phyloP scores from a whole-genome alignment of 2,329 filamentous ascomycete genomes.

The Clarireedia sp. region DNA sequence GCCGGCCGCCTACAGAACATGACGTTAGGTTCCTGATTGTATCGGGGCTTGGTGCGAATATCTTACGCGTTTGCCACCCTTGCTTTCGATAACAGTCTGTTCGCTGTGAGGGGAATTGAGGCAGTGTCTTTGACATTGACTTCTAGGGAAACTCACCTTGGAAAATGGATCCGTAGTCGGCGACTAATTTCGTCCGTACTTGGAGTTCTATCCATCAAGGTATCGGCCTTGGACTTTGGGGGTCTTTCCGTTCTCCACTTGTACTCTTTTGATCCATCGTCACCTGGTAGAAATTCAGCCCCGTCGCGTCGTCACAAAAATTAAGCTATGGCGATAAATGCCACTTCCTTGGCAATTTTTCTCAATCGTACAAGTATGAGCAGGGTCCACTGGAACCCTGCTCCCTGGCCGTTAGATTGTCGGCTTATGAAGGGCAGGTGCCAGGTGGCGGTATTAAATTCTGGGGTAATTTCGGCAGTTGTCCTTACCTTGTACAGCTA shows the following conservation, averaged over 20 bases:
- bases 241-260: slow-evolving; percentile 29
- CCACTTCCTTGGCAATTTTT: not conserved
- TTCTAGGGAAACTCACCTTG: slow-evolving; percentile 38
- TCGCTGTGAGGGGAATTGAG: slow-evolving; percentile 20
- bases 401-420: not conserved
- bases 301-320: slow-evolving; percentile 8
- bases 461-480: slow-evolving; percentile 8
- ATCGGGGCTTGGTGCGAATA: not conserved
- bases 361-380: not conserved
- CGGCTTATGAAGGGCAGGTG: slow-evolving; percentile 1
- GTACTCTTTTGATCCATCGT: slow-evolving; percentile 38
- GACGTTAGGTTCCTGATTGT: not conserved
- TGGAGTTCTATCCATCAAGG: slow-evolving; percentile 17
- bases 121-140: not conserved
- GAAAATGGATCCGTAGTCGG: slow-evolving; percentile 71
- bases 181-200: slow-evolving; percentile 31
- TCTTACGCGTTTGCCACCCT: slow-evolving; percentile 51
- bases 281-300: slow-evolving; percentile 30
- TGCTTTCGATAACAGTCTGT: slow-evolving; percentile 58
- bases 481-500: slow-evolving; percentile 45
- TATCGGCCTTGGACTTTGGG: slow-evolving; percentile 14
- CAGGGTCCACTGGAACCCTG: not conserved
- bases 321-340: not conserved
- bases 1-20: slow-evolving; percentile 51
- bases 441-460: slow-evolving; percentile 1